A percentile compares a stretch with the other conserved stretches of the same genome.
Conservation (phyloP, 305 asterid genomes). For the Fraxinus platypoda region DNA sequence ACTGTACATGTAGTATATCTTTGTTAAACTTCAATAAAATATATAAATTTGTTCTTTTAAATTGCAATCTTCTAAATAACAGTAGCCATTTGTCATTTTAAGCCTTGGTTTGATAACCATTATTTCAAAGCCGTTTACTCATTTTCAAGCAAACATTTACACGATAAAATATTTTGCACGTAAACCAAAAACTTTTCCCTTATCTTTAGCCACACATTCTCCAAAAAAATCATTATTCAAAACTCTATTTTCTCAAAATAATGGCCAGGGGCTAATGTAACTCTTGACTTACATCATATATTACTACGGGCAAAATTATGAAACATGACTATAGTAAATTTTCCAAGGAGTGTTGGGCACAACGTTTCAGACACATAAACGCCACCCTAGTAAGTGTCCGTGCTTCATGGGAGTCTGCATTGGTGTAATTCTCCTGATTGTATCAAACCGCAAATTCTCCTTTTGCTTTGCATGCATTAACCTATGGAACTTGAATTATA, state of each 20-base stretch:
- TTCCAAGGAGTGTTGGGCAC: neutral
- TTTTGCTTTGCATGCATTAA: neutral
- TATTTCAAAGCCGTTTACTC: neutral
- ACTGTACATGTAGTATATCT: neutral
- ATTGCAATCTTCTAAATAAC: neutral
- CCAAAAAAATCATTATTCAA: too few relatives aligned
- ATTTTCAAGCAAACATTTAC: neutral
- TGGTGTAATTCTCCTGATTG: constrained; percentile 4
- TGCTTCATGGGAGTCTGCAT: constrained; percentile 8
- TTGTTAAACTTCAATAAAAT: neutral
- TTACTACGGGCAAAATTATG: neutral
- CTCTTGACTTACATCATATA: neutral
- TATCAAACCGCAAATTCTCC: neutral
- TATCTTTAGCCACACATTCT: neutral
- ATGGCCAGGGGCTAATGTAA: neutral
- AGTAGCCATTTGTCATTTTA: neutral
- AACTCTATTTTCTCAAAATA: neutral
- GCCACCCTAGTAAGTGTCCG: neutral
- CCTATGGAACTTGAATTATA: constrained; percentile 12
- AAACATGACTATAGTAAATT: neutral
- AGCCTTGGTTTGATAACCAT: neutral
- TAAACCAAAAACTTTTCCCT: neutral
- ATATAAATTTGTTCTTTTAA: neutral
- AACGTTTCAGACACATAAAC: neutral
- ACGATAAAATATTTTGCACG: neutral